These are phyloP conservation scores for Gastrodia elata DNA, from an alignment of 106 monocot genomes.

Conservation along the genomic window DNA sequence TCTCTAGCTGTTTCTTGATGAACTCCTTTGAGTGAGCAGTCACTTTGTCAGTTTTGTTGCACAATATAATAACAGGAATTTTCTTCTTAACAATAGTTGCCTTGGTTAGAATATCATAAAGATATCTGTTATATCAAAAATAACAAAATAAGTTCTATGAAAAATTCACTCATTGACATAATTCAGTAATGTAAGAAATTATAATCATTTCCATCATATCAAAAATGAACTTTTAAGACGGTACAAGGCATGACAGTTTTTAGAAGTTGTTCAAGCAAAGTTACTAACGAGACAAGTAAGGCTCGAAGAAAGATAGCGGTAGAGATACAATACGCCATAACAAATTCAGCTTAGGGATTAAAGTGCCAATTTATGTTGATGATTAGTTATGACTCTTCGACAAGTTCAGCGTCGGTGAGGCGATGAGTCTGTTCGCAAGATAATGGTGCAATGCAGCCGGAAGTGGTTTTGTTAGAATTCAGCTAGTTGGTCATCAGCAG, in stretches of 20 bases:
- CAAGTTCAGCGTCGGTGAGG: no score
- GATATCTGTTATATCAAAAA: conserved; percentile 49
- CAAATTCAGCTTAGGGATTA: no score
- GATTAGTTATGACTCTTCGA: no score
- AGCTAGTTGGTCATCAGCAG: no score
- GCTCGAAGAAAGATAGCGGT: no score
- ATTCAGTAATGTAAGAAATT: background rate
- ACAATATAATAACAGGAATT: conserved; percentile 69
- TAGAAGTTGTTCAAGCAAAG: background rate
- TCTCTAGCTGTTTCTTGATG: conserved; percentile 92
- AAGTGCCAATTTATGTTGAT: no score
- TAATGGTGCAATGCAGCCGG: no score
- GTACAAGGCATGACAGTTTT: background rate
- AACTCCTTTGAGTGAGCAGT: conserved; percentile 96
- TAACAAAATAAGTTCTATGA: background rate
- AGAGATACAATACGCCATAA: no score
- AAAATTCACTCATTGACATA: background rate
- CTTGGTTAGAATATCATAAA: conserved; percentile 90
- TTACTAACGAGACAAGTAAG: conserved; percentile 3
- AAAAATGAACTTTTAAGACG: background rate
- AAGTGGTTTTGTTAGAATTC: no score
- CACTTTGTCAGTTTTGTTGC: conserved; percentile 94
- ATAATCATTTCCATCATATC: background rate
- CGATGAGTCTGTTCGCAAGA: no score
- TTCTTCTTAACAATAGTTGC: conserved; percentile 63